These are phyloP conservation scores for Zygosaccharomyces pseudobailii DNA, from an alignment of 1,139 yeast genomes.

Conservation along the genomic window DNA sequence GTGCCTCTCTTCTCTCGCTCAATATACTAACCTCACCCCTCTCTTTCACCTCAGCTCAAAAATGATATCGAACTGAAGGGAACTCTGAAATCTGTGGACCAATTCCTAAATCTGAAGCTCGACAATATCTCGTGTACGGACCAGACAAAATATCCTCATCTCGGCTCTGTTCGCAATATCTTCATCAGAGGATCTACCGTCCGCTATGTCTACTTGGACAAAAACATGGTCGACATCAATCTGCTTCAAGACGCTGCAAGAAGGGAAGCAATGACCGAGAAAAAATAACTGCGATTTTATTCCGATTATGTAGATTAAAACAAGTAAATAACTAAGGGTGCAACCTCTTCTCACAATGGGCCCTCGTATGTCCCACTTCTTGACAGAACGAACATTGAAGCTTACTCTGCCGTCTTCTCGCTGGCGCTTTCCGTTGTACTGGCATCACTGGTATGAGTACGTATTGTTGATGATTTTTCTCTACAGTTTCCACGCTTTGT, in stretches of 20 bases:
- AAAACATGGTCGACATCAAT: constrained; percentile 86
- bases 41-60: constrained; percentile 51
- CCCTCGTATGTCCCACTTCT: constrained; percentile 52
- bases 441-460: constrained; percentile 26
- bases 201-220: constrained; percentile 87
- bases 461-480: constrained; percentile 12
- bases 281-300: constrained; percentile 18
- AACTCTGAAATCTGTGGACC: constrained; percentile 89
- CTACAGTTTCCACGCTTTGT: constrained; percentile 15
- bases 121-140: constrained; percentile 79
- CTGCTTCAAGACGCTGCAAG: constrained; percentile 95
- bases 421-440: constrained; percentile 7
- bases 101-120: constrained; percentile 82
- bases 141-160: constrained; percentile 80
- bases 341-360: constrained; percentile 45
- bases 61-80: constrained; percentile 92
- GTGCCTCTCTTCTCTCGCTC: background rate
- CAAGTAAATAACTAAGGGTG: constrained; percentile 10
- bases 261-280: constrained; percentile 48
- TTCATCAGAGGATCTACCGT: constrained; percentile 97
- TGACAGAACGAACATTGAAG: constrained; percentile 50
- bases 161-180: constrained; percentile 79
- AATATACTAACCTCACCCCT: constrained; percentile 3
- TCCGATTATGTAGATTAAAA: constrained; percentile 6
- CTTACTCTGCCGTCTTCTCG: constrained; percentile 22